phyloP scores from a whole-genome alignment of 306 rosid genomes.

The Cercis canadensis region DNA sequence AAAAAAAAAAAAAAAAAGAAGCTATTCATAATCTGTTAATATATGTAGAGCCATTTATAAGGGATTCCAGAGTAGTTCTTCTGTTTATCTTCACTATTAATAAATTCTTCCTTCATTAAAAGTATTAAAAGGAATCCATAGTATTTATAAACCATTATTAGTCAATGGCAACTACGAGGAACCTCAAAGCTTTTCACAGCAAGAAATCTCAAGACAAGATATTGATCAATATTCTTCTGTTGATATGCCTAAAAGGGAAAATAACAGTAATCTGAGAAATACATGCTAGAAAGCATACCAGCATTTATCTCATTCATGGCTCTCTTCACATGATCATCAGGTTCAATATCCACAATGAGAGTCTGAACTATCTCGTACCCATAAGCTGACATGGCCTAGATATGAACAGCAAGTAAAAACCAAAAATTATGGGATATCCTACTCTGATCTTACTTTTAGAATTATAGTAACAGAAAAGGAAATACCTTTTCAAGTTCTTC shows the following conservation, averaged over 20 bases:
- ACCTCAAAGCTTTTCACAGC: not conserved
- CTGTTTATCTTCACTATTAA: too few species aligned
- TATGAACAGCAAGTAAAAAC: slow-evolving; percentile 25
- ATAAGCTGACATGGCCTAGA: slow-evolving; percentile 90
- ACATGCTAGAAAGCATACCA: slow-evolving; percentile 49
- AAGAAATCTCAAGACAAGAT: not conserved
- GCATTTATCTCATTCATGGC: slow-evolving; percentile 99
- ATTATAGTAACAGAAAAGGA: not conserved
- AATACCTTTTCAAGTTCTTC: slow-evolving; percentile 84
- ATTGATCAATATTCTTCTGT: slow-evolving; percentile 9
- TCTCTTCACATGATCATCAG: slow-evolving; percentile 88
- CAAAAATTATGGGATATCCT: slow-evolving; percentile 7
- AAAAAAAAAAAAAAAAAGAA: too few species aligned
- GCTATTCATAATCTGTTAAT: not conserved
- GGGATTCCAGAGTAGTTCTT: not conserved
- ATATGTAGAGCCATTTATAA: not conserved
- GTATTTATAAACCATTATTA: not conserved
- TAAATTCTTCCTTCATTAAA: too few species aligned
- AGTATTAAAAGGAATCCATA: not conserved
- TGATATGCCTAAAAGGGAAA: not conserved
- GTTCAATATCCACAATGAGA: slow-evolving; percentile 92
- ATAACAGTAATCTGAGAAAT: slow-evolving; percentile 13
- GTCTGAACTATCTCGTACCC: slow-evolving; percentile 96
- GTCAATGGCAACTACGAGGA: not conserved
- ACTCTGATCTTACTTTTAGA: not conserved